Base-by-base conservation (phyloP, 1,284 basidiomycete genomes). In the Sparassis latifolia region DNA sequence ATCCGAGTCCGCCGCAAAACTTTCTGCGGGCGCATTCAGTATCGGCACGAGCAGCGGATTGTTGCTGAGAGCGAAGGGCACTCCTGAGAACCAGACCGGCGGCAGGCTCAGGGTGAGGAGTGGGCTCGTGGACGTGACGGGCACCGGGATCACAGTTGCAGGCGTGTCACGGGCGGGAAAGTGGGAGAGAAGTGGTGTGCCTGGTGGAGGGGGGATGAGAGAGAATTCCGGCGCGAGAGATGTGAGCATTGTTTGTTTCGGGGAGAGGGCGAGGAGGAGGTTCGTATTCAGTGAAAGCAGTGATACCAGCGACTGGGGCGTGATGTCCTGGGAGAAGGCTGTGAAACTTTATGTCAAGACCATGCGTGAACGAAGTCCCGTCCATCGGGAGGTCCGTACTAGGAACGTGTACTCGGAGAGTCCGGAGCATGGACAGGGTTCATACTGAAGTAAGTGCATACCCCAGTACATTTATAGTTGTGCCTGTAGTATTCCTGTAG, bases 1-100 rank as follows among this genome's bases (percentile, higher is more conserved):
- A 27, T 80, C 77, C 0, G 80, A 63, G 54, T 88, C 84, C 0
- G 82, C 73, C 2, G 82, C 82, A 55, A 87, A 88, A 57, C 84
- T 84, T 61, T 92, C 81, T 0, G 79, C 60, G 0, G 91, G 85
- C 2, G 93, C 92, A 44, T 79, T 74, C 12, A 97, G 71, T 50
- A 98, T 80, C 7, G 92, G 88, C 27, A 96, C 77, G 10, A 95
- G 74, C 35, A 90, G 78, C 1, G 96, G 95, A 63, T 88, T 94
- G 58, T 74, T 78, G 2, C 84, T 83, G n/a, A 89, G 69, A 1
- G 82, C 77, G 62, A 91, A 85, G 0, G 86, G 82, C 2, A 82
- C 71, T 9, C 93, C 90, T 33, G 85, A 78, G 74, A 89, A 97
- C 74, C 92, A 84, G 20, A 90, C 74, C 0, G 78, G 78, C 1